These are phyloP conservation scores for Asterophora lycoperdoides DNA, from an alignment of 768 basidiomycete species.

Conservation along the genomic window DNA sequence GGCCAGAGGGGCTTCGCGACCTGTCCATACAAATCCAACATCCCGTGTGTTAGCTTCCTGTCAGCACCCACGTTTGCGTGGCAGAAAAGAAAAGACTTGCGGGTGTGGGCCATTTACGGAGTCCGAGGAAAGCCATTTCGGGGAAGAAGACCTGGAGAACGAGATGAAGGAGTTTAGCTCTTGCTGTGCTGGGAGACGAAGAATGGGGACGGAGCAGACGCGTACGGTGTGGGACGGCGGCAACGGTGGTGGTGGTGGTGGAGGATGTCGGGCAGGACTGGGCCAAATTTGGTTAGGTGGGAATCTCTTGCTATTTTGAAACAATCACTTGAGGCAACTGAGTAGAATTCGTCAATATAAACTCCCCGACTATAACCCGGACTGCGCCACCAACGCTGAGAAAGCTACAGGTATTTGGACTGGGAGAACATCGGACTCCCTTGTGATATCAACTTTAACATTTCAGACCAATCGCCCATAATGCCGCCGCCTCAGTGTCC, in stretches of 20 bases:
- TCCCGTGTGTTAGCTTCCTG: slow-evolving; percentile 5
- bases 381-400: too few relatives aligned
- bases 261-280: slow-evolving; percentile 34
- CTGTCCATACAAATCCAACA: slow-evolving; percentile 42
- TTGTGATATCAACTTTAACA: too few relatives aligned
- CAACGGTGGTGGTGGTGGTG: slow-evolving; percentile 26
- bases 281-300: slow-evolving; percentile 24
- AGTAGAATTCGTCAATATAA: too few relatives aligned
- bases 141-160: slow-evolving; percentile 13
- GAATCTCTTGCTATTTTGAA: slow-evolving; percentile 25
- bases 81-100: slow-evolving; percentile 41
- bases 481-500: too few relatives aligned
- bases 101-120: slow-evolving; percentile 79
- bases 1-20: slow-evolving; percentile 75
- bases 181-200: background rate
- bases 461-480: too few relatives aligned
- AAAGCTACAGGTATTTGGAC: too few relatives aligned
- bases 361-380: too few relatives aligned
- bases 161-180: background rate
- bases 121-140: slow-evolving; percentile 70
- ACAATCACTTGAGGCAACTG: too few relatives aligned
- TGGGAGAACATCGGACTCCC: too few relatives aligned
- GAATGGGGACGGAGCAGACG: background rate
- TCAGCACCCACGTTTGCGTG: background rate
- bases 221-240: slow-evolving; percentile 10